Percentiles rank a stretch among this genome's conserved stretches.
phyloP scores from a whole-genome alignment of 768 basidiomycete species.

The Suillus sp. region DNA sequence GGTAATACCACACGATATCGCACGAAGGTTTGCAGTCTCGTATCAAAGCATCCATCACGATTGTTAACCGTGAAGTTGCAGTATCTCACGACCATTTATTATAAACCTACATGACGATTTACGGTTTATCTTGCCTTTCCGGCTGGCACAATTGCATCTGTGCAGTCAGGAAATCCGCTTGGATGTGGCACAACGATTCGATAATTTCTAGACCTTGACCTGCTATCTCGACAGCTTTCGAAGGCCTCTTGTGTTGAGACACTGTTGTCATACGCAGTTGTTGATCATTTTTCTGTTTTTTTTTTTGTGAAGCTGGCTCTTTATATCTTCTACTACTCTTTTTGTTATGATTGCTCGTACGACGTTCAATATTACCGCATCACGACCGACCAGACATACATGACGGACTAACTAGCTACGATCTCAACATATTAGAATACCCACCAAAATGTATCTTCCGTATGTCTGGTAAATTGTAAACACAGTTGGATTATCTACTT shows the following conservation, averaged over 20 bases:
- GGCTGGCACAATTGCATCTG: background rate
- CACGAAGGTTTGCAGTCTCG: conserved; percentile 65
- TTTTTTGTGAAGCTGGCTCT: conserved; percentile 1
- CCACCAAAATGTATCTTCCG: conserved; percentile 20
- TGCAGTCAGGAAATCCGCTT: background rate
- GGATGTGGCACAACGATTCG: background rate
- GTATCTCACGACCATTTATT: conserved; percentile 87
- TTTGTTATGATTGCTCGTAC: background rate
- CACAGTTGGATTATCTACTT: background rate
- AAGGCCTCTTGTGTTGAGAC: background rate
- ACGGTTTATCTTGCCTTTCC: background rate
- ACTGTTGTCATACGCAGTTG: background rate
- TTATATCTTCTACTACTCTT: background rate
- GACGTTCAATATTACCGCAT: background rate
- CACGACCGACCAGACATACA: conserved; percentile 5
- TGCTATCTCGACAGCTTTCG: background rate
- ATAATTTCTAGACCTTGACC: background rate
- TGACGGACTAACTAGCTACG: background rate
- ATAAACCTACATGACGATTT: conserved; percentile 55
- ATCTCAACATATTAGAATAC: conserved; percentile 11
- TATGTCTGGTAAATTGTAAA: conserved; percentile 11
- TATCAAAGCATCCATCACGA: conserved; percentile 9
- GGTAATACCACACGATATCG: conserved; percentile 90
- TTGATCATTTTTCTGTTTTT: background rate
- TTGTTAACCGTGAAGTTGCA: conserved; percentile 35